These are phyloP conservation scores for Candida sanyiensis DNA, from an alignment of 805 yeast species.

Conservation along the genomic window DNA sequence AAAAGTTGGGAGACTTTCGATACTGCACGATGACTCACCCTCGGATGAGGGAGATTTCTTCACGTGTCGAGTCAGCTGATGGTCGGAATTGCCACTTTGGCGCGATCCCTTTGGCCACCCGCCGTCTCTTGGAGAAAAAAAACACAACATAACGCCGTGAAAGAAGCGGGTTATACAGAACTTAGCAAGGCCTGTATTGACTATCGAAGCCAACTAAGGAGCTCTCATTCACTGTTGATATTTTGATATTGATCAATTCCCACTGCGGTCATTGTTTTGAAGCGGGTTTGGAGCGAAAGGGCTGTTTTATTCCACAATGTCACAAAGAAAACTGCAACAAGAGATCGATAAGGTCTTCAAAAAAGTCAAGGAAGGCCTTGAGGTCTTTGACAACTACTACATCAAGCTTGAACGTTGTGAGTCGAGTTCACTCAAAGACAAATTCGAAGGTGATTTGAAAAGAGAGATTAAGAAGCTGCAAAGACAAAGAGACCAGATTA, in stretches of 20 bases:
- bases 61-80: not conserved
- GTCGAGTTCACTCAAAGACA: constrained; percentile 85
- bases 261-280: too few relatives aligned
- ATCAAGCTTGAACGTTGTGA: constrained; percentile 80
- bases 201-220: too few relatives aligned
- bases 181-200: too few relatives aligned
- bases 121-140: not conserved
- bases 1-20: not conserved
- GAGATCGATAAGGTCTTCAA: constrained; percentile 92
- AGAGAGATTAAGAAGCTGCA: constrained; percentile 93
- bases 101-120: too few relatives aligned
- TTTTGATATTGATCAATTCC: too few relatives aligned
- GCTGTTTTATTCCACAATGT: constrained; percentile 30
- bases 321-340: constrained; percentile 43
- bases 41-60: too few relatives aligned
- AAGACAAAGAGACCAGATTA: constrained; percentile 89
- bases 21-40: constrained; percentile 2
- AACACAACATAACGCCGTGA: not conserved
- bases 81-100: not conserved
- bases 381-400: constrained; percentile 76
- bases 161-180: too few relatives aligned
- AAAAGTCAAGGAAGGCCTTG: constrained; percentile 88
- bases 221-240: too few relatives aligned
- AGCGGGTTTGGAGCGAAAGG: too few relatives aligned
- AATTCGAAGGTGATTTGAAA: constrained; percentile 85